Percentiles rank a stretch among this genome's conserved stretches.
Evolutionary conservation across 192 early-diverging fungal genomes (phyloP).

Genomic region (Backusella tuberculispora): DNA sequence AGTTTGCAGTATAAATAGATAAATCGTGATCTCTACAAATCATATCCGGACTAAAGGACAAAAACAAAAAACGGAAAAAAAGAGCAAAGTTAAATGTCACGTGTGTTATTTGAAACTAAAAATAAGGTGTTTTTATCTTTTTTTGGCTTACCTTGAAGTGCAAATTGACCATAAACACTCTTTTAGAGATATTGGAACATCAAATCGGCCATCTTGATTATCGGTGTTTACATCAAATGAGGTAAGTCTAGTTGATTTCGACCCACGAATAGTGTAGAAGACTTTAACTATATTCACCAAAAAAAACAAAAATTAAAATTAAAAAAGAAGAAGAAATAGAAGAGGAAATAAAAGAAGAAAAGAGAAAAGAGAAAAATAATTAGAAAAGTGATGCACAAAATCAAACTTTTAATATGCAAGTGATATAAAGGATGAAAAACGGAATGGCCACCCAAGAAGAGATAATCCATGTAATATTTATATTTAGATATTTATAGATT

Average conservation of each 20-base stretch:
- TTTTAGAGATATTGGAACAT: constrained; percentile 30
- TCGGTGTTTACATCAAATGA: constrained; percentile 18
- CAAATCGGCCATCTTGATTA: not conserved
- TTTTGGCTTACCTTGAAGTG: constrained; percentile 39
- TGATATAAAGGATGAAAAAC: constrained; percentile 3
- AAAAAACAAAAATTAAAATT: too few species aligned
- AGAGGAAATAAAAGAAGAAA: not conserved
- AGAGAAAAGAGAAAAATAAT: not conserved
- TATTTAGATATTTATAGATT: constrained; percentile 10
- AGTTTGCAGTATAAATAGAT: constrained; percentile 41
- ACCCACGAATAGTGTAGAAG: constrained; percentile 35
- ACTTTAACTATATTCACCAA: constrained; percentile 36
- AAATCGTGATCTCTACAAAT: constrained; percentile 40
- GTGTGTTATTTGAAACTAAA: constrained; percentile 19
- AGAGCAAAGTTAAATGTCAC: constrained; percentile 21
- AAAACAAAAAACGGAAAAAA: not conserved
- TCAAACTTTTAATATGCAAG: not conserved
- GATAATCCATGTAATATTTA: constrained; percentile 11
- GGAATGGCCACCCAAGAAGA: not conserved
- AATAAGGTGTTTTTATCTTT: constrained; percentile 9
- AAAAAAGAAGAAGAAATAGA: too few species aligned
- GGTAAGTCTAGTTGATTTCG: constrained; percentile 32
- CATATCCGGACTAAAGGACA: constrained; percentile 41
- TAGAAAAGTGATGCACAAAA: not conserved
- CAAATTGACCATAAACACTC: constrained; percentile 37